Conservation (phyloP, 768 basidiomycete genomes). For the Agaricus blazei region DNA sequence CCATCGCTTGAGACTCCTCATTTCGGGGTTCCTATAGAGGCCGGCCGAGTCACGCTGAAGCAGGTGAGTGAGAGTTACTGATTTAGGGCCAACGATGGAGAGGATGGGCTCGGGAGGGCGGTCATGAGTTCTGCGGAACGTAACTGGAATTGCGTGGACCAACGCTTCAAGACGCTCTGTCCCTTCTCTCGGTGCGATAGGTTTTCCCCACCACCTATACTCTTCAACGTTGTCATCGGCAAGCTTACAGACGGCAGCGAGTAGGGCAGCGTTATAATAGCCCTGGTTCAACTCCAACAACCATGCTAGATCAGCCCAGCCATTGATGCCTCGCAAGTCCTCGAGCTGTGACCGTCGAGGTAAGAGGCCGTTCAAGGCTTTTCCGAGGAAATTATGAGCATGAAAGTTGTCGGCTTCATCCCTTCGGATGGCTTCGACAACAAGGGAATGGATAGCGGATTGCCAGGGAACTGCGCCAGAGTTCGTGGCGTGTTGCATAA, state of each 20-base stretch:
- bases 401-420: conserved; percentile 13
- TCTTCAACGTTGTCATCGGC: neutral
- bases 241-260: conserved; percentile 19
- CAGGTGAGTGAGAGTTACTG: conserved; percentile 11
- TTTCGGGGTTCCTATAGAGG: neutral
- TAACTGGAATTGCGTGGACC: conserved; percentile 7
- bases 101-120: conserved; percentile 4
- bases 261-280: conserved; percentile 20
- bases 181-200: conserved; percentile 7
- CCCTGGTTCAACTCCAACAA: conserved; percentile 22
- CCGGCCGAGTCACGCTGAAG: conserved; percentile 1
- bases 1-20: conserved; percentile 1
- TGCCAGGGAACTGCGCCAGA: conserved; percentile 16
- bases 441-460: conserved; percentile 18
- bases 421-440: conserved; percentile 19
- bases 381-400: conserved; percentile 17
- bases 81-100: conserved; percentile 9
- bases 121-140: neutral
- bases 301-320: conserved; percentile 22
- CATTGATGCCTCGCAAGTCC: conserved; percentile 13
- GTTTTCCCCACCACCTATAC: conserved; percentile 12
- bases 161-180: conserved; percentile 7
- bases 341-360: conserved; percentile 15
- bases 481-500: conserved; percentile 18
- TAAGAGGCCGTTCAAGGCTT: conserved; percentile 20